Base-by-base conservation (phyloP, 2,329 filamentous ascomycete species). In the Paraconiothyrium sp. region DNA sequence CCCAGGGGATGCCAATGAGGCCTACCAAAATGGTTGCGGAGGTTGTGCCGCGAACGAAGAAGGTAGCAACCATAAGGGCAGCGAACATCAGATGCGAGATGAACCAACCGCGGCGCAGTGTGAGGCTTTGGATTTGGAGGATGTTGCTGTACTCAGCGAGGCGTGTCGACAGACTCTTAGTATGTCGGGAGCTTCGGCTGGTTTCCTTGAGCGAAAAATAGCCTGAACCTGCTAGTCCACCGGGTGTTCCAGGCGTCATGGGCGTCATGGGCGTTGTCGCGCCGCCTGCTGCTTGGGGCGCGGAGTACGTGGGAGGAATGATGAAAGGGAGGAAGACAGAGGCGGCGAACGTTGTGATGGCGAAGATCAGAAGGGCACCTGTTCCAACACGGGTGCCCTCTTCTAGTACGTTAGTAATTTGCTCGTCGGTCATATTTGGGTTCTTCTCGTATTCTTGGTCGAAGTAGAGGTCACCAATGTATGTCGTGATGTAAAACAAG, bases 401-500 rank as follows among this genome's bases (percentile, higher is more conserved):
- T 76, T 96, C 93, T 84, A 94, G 97, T 1, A 94, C 84, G 54
- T 84, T 80, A 72, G 97, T 90, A 61, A 97, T 88, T 70, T 97
- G 89, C 16, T 86, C 84, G 0, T 90, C 86, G 0, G 89, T 86
- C 84, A 97, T 90, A 75, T 94, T 81, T 0, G 93, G 93, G 68
- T 97, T 91, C 55, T 86, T 82, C 67, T 89, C 84, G 55, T 97
- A 89, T 68, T 86, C 91, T 0, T 93, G 93, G 74, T 97, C 90
- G 20, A 93, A 91, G 71, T 97, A 97, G 59, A 98, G 92, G 75
- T 97, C 93, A 64, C 92, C 94, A 68, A 97, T 91, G 77, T 95
- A 98, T 20, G 93, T 96, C 1, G 93, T 97, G 5, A 93, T 93
- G 82, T 98, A 98, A 81, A 97, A 97, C 2, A 98, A 85, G 77